These are phyloP conservation scores for Pythium oligandrum DNA, from an alignment of 352 stramenopile genomes.

Conservation along the genomic window DNA sequence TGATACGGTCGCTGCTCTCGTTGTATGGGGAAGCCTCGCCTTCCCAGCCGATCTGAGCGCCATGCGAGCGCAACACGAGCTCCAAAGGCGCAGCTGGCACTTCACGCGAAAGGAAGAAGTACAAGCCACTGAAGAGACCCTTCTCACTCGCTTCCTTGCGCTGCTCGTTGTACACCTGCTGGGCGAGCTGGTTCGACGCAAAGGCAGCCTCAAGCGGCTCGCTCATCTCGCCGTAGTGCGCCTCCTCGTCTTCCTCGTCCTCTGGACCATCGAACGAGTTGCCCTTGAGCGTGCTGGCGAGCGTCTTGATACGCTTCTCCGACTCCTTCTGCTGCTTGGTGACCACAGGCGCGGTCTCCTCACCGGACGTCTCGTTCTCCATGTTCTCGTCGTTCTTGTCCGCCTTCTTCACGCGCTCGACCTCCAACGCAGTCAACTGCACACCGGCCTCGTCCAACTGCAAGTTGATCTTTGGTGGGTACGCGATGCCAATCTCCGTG, in stretches of 20 bases:
- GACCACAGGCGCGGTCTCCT: conserved; percentile 23
- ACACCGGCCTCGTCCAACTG: conserved; percentile 71
- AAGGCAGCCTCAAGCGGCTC: conserved; percentile 90
- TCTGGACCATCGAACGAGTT: conserved; percentile 54
- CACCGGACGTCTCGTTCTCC: conserved; percentile 24
- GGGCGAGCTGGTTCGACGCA: conserved; percentile 69
- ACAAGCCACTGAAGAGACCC: conserved; percentile 76
- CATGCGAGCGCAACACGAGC: conserved; percentile 94
- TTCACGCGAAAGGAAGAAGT: conserved; percentile 94
- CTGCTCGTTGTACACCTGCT: conserved; percentile 72
- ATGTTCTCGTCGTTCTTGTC: conserved; percentile 24
- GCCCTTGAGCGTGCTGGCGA: conserved; percentile 32
- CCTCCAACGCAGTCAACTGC: conserved; percentile 62
- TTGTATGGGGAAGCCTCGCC: conserved; percentile 89
- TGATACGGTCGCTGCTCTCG: conserved; percentile 91
- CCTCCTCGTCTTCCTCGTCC: conserved; percentile 58
- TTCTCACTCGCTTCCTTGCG: conserved; percentile 76
- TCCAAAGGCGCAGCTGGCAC: conserved; percentile 93
- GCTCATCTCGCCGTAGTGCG: conserved; percentile 80
- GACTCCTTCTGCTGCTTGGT: conserved; percentile 85
- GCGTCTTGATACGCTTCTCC: conserved; percentile 81
- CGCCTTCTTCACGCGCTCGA: conserved; percentile 51
- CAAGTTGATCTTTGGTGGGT: conserved; percentile 91
- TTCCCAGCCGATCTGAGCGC: conserved; percentile 95
- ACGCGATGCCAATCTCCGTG: conserved; percentile 90